These are phyloP conservation scores for Tricholoma sp. DNA, from an alignment of 768 basidiomycete genomes.

Conservation along the genomic window DNA sequence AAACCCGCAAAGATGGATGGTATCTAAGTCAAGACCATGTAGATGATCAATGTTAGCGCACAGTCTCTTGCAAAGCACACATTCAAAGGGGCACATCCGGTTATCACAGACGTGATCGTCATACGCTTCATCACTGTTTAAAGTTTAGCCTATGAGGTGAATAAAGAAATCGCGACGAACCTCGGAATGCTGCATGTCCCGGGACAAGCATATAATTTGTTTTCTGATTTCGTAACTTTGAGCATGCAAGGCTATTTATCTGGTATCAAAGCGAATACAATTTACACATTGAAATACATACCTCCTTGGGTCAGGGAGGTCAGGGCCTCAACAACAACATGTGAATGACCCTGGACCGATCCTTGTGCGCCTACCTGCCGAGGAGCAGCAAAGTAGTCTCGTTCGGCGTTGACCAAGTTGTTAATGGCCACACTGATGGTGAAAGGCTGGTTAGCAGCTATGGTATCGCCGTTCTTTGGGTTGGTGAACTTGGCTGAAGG, in stretches of 20 bases:
- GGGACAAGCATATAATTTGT: constrained; percentile 33
- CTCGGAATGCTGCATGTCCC: constrained; percentile 38
- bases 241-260: constrained; percentile 1
- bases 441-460: constrained; percentile 40
- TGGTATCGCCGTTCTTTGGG: constrained; percentile 36
- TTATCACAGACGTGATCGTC: constrained; percentile 44
- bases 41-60: constrained; percentile 47
- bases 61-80: constrained; percentile 50
- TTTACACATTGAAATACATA: constrained; percentile 29
- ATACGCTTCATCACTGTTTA: constrained; percentile 40
- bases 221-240: constrained; percentile 10
- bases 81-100: constrained; percentile 47
- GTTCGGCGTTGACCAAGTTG: constrained; percentile 36
- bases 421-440: constrained; percentile 39
- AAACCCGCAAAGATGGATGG: constrained; percentile 56
- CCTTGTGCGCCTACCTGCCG: constrained; percentile 44
- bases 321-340: constrained; percentile 48
- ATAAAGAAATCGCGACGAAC: constrained; percentile 18
- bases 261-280: constrained; percentile 16
- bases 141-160: background rate
- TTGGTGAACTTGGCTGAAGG: constrained; percentile 40
- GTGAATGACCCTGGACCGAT: constrained; percentile 45
- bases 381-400: constrained; percentile 47
- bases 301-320: constrained; percentile 42
- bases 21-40: constrained; percentile 37